Conservation (phyloP, 2,329 filamentous ascomycete species). For the Trematosphaeria pertusa region DNA sequence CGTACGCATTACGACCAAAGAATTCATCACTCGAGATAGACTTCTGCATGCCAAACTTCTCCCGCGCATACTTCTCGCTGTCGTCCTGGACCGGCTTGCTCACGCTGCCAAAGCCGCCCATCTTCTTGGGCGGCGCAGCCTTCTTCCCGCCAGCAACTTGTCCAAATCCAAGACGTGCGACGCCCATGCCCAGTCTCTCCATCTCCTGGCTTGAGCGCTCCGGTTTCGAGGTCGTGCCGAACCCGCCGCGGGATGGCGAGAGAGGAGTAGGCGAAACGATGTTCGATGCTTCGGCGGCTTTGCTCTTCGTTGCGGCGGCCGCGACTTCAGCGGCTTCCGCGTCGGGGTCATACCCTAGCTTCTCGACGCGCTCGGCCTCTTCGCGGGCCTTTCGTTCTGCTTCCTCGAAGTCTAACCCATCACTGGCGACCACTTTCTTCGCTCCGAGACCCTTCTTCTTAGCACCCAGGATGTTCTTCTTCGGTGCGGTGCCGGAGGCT, state of each 20-base stretch:
- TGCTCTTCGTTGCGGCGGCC: slow-evolving; percentile 45
- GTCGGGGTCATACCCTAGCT: slow-evolving; percentile 93
- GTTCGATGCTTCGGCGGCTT: slow-evolving; percentile 58
- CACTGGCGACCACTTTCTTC: slow-evolving; percentile 79
- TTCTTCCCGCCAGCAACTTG: slow-evolving; percentile 71
- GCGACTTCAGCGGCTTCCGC: slow-evolving; percentile 66
- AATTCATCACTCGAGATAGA: slow-evolving; percentile 98
- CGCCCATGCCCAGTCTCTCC: slow-evolving; percentile 88
- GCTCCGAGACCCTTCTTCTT: slow-evolving; percentile 64
- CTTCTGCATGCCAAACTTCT: slow-evolving; percentile 92
- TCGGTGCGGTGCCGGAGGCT: slow-evolving; percentile 66
- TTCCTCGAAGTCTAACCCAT: slow-evolving; percentile 89
- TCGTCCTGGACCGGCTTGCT: slow-evolving; percentile 75
- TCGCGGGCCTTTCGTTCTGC: slow-evolving; percentile 97
- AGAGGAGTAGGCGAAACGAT: slow-evolving; percentile 80
- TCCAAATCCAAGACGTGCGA: slow-evolving; percentile 85
- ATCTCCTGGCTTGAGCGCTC: slow-evolving; percentile 75
- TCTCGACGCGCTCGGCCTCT: slow-evolving; percentile 93
- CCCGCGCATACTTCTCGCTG: slow-evolving; percentile 80
- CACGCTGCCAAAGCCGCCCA: slow-evolving; percentile 89
- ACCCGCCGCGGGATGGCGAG: slow-evolving; percentile 68
- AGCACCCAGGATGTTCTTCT: slow-evolving; percentile 88
- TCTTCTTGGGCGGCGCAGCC: slow-evolving; percentile 71
- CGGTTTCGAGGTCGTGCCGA: slow-evolving; percentile 64
- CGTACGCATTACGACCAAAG: slow-evolving; percentile 89